phyloP scores from a whole-genome alignment of 1,284 basidiomycete species.

The Apiotrichum gamsii region DNA sequence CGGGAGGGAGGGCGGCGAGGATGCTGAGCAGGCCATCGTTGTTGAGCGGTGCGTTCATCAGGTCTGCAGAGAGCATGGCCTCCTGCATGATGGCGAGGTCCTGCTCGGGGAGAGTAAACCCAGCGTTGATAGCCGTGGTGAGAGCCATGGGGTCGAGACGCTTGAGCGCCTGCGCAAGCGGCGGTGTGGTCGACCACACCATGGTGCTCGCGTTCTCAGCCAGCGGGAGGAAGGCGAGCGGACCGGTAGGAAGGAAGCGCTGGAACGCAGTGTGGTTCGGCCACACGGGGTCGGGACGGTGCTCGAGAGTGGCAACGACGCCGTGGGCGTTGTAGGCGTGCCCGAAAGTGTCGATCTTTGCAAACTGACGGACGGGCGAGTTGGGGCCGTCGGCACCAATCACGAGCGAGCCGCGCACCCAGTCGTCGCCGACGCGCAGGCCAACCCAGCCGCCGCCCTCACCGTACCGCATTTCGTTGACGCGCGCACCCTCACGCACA shows the following conservation, averaged over 20 bases:
- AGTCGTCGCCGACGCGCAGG: conserved; percentile 35
- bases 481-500: conserved; percentile 35
- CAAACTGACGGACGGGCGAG: conserved; percentile 84
- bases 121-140: conserved; percentile 76
- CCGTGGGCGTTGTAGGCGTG: conserved; percentile 89
- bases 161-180: conserved; percentile 67
- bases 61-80: conserved; percentile 53
- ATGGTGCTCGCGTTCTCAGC: conserved; percentile 70
- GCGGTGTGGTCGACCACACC: conserved; percentile 88
- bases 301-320: conserved; percentile 80
- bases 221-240: conserved; percentile 86
- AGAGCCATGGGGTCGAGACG: conserved; percentile 62
- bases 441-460: conserved; percentile 43
- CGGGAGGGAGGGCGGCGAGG: conserved; percentile 48
- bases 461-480: conserved; percentile 37
- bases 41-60: conserved; percentile 15
- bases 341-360: conserved; percentile 79
- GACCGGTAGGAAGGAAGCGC: conserved; percentile 90
- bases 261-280: conserved; percentile 84
- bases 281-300: conserved; percentile 52
- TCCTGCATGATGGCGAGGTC: conserved; percentile 66
- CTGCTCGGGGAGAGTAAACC: conserved; percentile 76
- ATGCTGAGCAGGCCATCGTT: conserved; percentile 22
- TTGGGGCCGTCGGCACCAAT: conserved; percentile 94
- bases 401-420: conserved; percentile 43